Evolutionary conservation across 352 stramenopile genomes (phyloP), one percentile per base, ranked within the genome.

Genomic region (Phytophthora sp.): DNA sequence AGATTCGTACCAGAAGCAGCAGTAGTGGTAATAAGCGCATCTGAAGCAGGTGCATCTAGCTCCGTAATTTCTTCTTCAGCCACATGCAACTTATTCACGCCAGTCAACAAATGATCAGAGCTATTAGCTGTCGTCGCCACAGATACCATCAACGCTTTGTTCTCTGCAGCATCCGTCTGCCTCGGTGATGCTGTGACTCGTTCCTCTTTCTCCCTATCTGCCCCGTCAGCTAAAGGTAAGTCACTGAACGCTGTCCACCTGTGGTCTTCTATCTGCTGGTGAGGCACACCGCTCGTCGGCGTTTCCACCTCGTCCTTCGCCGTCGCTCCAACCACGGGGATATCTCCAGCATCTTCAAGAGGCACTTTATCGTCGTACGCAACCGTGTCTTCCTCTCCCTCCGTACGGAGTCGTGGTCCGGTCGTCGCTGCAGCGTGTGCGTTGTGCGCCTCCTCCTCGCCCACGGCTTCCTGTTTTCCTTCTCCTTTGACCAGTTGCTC

Each of bases 351-450:
- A 46, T 69, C 50, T 44, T 62, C 63, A n/a, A 76, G 33, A 6
- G 68, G 53, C 2, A 76, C 27, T 24, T 71, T 64, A 33, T 72
- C 56, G 54, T 72, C 52, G 29, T 59, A 69, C 20, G 63, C 56
- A 11, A 69, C 68, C 1, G 63, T 73, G 33, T 69, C 57, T 31
- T 71, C 41, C 21, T 58, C 33, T n/a, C n/a, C n/a, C 29, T 60
- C 42, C n/a, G 24, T 58, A 15, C 45, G 56, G 2, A 74, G 18
- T n/a, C 36, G 52, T 3, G 66, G 66, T 0, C 41, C 50, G 20
- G 63, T 57, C 9, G 59, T 77, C 23, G 49, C 69, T 41, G 51
- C 54, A 7, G 47, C 23, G 26, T 61, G 49, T n/a, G 35, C 47
- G 45, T 71, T 63, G 31, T 71, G 45, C 9, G 31, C n/a, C 31